Conservation (phyloP, 306 rosid species). For the Abrus precatorius region DNA sequence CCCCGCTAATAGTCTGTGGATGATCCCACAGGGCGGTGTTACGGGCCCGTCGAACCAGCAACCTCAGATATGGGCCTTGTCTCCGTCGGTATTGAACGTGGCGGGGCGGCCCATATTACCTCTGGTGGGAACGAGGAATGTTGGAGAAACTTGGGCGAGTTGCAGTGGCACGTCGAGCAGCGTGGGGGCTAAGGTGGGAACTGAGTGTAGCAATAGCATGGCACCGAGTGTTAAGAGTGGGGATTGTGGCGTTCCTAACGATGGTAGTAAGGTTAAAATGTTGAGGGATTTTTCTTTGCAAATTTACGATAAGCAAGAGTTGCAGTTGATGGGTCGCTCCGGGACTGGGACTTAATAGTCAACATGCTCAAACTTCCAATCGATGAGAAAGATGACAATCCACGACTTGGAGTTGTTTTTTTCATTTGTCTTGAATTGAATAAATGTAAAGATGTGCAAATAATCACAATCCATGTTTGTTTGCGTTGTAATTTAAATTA, state of each 20-base stretch:
- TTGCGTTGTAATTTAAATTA: too few relatives aligned
- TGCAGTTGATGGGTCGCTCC: slow-evolving; percentile 42
- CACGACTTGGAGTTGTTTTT: not conserved
- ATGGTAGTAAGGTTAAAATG: slow-evolving; percentile 7
- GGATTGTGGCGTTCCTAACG: not conserved
- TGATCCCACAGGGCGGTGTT: slow-evolving; percentile 55
- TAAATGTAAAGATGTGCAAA: slow-evolving; percentile 16
- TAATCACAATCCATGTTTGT: too few relatives aligned
- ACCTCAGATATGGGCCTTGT: slow-evolving; percentile 67
- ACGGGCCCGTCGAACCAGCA: slow-evolving; percentile 44
- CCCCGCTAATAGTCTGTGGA: slow-evolving; percentile 76
- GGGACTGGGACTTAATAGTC: not conserved
- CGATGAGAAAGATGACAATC: slow-evolving; percentile 4
- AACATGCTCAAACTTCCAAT: slow-evolving; percentile 15
- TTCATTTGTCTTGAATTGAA: not conserved
- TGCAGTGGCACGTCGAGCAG: slow-evolving; percentile 49
- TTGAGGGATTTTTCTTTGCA: slow-evolving; percentile 45
- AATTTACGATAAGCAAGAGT: slow-evolving; percentile 44
- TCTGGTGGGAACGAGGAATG: slow-evolving; percentile 32
- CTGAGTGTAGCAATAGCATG: slow-evolving; percentile 64
- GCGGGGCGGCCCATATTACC: slow-evolving; percentile 59
- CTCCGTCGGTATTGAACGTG: slow-evolving; percentile 64
- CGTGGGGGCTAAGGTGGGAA: slow-evolving; percentile 62
- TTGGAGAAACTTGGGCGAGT: slow-evolving; percentile 41
- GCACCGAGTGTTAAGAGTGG: slow-evolving; percentile 52